Evolutionary conservation across 2,329 filamentous ascomycete species (phyloP), one percentile per base, ranked within the genome.

Genomic region (Trichoderma afroharzianum): DNA sequence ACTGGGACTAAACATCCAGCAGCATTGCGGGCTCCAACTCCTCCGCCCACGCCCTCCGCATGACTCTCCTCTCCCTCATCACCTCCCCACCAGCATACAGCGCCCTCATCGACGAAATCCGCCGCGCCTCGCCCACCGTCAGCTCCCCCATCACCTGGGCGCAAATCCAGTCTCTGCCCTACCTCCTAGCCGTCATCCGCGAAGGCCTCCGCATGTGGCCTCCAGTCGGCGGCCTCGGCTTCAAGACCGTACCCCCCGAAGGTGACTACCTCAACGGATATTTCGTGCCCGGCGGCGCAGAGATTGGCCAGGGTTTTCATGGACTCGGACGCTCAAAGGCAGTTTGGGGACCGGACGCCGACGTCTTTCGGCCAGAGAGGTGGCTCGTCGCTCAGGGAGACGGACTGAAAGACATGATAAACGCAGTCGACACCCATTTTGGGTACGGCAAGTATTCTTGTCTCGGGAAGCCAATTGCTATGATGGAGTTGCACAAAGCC

Each of bases 1-100:
- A 14, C n/a, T 24, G 4, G 0, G 4, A 21, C 47, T 53, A 53
- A 53, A 1, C 2, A 58, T 2, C 57, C 4, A 7, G 26, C 55
- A 88, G 85, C 73, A 87, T 89, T 76, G 87, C 88, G 18, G 88
- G 88, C 30, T 88, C 88, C 24, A 88, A 90, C 78, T 88, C 88
- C 0, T 89, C 88, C 0, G 88, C 88, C 0, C 85, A 85, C 0
- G 83, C 84, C 1, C 80, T 90, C 2, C 85, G 87, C 3, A 82
- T 85, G 72, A 87, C 83, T 5, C 71, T 89, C 53, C 82, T 88
- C 39, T 84, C 86, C 71, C 77, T 89, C 53, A 82, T 85, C 50
- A 86, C 84, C 47, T 82, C 84, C 26, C 79, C 80, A 2, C 77
- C 74, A 0, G 81, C 87, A 12, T 84, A 87, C 74, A 67, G 75